These are phyloP conservation scores for Calonectria henricotiae DNA, from an alignment of 2,329 filamentous ascomycete genomes.

Conservation along the genomic window DNA sequence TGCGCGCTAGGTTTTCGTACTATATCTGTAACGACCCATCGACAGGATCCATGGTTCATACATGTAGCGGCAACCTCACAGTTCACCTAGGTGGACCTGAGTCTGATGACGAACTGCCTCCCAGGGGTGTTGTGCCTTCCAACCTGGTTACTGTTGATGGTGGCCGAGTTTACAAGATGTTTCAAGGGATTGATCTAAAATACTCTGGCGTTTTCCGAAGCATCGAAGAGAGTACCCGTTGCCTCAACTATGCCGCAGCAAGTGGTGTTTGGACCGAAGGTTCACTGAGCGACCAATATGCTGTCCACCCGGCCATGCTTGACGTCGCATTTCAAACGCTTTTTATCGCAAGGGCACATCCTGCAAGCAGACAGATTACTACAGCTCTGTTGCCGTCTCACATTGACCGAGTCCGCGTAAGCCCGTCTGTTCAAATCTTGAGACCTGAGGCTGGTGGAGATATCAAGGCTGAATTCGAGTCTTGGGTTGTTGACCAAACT, in stretches of 20 bases:
- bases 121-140: slow-evolving; percentile 17
- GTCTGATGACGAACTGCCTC: slow-evolving; percentile 29
- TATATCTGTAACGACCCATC: slow-evolving; percentile 37
- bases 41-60: slow-evolving; percentile 33
- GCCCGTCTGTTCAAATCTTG: slow-evolving; percentile 29
- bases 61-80: slow-evolving; percentile 34
- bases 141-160: slow-evolving; percentile 35
- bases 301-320: slow-evolving; percentile 34
- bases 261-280: slow-evolving; percentile 29
- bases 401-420: slow-evolving; percentile 34
- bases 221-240: slow-evolving; percentile 30
- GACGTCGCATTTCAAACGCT: slow-evolving; percentile 36
- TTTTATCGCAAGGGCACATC: slow-evolving; percentile 32
- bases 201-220: slow-evolving; percentile 36
- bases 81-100: slow-evolving; percentile 28
- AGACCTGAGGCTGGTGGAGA: slow-evolving; percentile 26
- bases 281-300: slow-evolving; percentile 33
- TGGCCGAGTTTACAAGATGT: slow-evolving; percentile 36
- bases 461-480: slow-evolving; percentile 32
- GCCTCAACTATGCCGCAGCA: slow-evolving; percentile 35
- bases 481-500: slow-evolving; percentile 37
- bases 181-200: slow-evolving; percentile 37
- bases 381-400: slow-evolving; percentile 31
- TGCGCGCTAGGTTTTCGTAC: slow-evolving; percentile 36
- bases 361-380: slow-evolving; percentile 32